A percentile compares a stretch with the other conserved stretches of the same genome.
phyloP scores from a whole-genome alignment of 108 stramenopile species.

The Nitzschia sp. region DNA sequence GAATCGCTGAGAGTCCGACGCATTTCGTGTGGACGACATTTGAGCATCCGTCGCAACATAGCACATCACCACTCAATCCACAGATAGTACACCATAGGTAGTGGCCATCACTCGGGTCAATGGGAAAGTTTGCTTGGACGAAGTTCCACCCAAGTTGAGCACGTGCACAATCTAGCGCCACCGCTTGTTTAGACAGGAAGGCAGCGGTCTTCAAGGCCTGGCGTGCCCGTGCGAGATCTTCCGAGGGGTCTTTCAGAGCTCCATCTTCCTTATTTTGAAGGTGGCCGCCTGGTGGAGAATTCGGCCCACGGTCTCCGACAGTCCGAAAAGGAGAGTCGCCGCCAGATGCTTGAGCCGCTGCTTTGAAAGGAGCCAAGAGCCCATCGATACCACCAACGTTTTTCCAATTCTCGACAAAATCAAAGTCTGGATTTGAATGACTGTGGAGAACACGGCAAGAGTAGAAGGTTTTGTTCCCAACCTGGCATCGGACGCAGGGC shows the following conservation, averaged over 20 bases:
- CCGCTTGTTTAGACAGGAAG: conserved; percentile 10
- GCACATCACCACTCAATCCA: conserved; percentile 54
- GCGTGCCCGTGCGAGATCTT: conserved; percentile 12
- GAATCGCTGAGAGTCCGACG: conserved; percentile 35
- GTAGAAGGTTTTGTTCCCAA: conserved; percentile 12
- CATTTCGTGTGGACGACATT: conserved; percentile 58
- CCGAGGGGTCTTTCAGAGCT: conserved; percentile 14
- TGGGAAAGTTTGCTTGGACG: conserved; percentile 35
- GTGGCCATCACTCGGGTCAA: conserved; percentile 57
- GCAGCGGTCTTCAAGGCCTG: conserved; percentile 7
- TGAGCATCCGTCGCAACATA: conserved; percentile 63
- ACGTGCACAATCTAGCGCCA: not conserved
- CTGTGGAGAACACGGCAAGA: conserved; percentile 37
- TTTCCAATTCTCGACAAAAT: conserved; percentile 30
- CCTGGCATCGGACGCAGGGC: conserved; percentile 48
- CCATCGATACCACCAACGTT: conserved; percentile 38
- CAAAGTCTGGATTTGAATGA: conserved; percentile 57
- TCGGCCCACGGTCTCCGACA: not conserved
- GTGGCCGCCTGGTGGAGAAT: no score
- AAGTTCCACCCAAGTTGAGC: conserved; percentile 40
- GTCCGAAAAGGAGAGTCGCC: not conserved
- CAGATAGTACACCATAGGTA: conserved; percentile 55
- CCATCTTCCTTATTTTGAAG: not conserved
- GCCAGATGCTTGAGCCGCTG: not conserved
- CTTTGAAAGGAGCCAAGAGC: conserved; percentile 27